Evolutionary conservation across 2,329 filamentous ascomycete genomes (phyloP), one percentile per base, ranked within the genome.

Genomic region (Botrytis deweyae): DNA sequence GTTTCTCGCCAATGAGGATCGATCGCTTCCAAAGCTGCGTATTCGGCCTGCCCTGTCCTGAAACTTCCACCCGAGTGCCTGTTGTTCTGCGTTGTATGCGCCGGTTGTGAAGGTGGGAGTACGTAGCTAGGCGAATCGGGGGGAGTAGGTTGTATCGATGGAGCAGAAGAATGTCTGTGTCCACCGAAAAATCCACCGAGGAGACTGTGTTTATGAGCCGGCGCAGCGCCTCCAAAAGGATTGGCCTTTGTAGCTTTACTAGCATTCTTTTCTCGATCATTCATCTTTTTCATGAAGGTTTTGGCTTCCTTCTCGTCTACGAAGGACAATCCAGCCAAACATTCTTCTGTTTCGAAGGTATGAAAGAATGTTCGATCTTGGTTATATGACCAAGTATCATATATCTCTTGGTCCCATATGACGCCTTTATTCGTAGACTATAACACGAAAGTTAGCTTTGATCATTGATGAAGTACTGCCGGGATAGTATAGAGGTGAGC

Each of bases 351-450:
- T 84, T 99, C 96, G 82, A 99, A 99, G 9, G 93, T 94, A 84
- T 98, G 95, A 84, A 99, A 99, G 84, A 98, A 99, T 75, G 93
- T 95, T 75, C 96, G 91, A 82, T 99, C 96, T 81, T 98, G 95
- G 84, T 98, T 97, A 86, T 98, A 99, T 76, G 88, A 87, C 87
- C 97, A 98, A 69, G 90, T 91, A 79, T 99, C 95, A 84, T 97
- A 99, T 79, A 99, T 94, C 84, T 99, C 96, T 84, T 98, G 95
- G 80, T 97, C 95, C 94, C 94, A 98, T 80, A 98, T 92, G 69
- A 98, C 94, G 74, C 95, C 95, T 81, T 92, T 89, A 81, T 90
- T 91, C 69, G 91, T 86, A 73, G 93, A 88, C 91, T 95, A 81
- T 64, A 58, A n/a, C 95, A 80, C 63, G 49, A 25, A 65, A 69